Conservation (phyloP, 1,284 basidiomycete species). For the Ceratobasidium sp. region DNA sequence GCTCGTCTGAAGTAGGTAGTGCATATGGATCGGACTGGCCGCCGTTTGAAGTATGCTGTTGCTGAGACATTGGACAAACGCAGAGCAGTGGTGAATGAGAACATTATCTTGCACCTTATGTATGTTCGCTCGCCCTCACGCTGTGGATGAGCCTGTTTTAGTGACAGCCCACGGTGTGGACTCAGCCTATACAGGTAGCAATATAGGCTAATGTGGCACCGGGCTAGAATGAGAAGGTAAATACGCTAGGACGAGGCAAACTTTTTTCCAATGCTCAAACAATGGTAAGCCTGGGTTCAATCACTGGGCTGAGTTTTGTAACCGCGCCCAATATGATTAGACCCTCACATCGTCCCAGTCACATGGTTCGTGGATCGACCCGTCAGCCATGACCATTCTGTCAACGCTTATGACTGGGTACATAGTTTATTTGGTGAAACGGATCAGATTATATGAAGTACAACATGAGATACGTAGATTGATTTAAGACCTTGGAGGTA, state of each 20-base stretch:
- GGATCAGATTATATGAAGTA: constrained; percentile 5
- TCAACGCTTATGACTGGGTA: neutral
- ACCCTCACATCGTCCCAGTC: no score
- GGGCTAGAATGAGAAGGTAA: no score
- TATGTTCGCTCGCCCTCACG: no score
- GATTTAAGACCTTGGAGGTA: constrained; percentile 23
- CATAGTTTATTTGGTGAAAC: neutral
- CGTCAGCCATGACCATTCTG: neutral
- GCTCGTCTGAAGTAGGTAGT: neutral
- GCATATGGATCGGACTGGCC: neutral
- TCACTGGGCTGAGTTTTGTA: neutral
- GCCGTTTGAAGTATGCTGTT: neutral
- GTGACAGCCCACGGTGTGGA: no score
- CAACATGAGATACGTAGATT: neutral
- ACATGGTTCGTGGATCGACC: neutral
- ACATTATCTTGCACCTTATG: neutral
- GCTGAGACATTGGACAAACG: constrained; percentile 33
- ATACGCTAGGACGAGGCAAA: no score
- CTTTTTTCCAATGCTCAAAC: neutral
- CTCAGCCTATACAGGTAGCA: no score
- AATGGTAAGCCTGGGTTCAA: neutral
- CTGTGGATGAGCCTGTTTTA: no score
- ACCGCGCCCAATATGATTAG: neutral
- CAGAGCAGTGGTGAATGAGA: neutral
- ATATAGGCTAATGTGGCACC: no score